phyloP scores from a whole-genome alignment of 257 asterid species.

The Cordia subcordata region DNA sequence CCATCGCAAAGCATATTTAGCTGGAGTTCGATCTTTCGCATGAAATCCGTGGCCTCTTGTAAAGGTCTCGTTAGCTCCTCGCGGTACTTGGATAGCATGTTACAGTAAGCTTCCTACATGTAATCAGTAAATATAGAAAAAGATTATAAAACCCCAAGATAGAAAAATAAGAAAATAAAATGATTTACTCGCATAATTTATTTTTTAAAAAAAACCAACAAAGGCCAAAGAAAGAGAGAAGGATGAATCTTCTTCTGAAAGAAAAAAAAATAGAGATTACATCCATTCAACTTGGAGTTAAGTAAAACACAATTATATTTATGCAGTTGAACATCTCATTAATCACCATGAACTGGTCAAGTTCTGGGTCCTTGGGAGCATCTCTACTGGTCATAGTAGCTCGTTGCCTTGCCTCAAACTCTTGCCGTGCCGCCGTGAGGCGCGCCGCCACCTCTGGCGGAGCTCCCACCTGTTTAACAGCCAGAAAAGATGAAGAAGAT shows the following conservation, averaged over 20 bases:
- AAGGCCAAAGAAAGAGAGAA: not conserved
- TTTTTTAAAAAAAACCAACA: not conserved
- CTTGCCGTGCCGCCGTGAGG: slow-evolving; percentile 63
- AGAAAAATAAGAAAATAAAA: not conserved
- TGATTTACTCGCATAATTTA: not conserved
- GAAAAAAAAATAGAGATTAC: not conserved
- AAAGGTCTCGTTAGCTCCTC: slow-evolving; percentile 78
- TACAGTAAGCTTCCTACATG: slow-evolving; percentile 78
- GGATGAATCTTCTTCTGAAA: not conserved
- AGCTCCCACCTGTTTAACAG: slow-evolving; percentile 67
- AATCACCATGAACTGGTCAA: slow-evolving; percentile 87
- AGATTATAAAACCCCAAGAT: slow-evolving; percentile 8
- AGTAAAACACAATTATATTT: not conserved
- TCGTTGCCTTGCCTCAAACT: slow-evolving; percentile 58
- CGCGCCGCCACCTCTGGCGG: slow-evolving; percentile 86
- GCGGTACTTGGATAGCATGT: slow-evolving; percentile 80
- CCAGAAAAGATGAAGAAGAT: not conserved
- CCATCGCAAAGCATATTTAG: slow-evolving; percentile 59
- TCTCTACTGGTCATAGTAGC: slow-evolving; percentile 38
- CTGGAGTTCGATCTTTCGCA: slow-evolving; percentile 74
- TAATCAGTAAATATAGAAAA: not conserved
- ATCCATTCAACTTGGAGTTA: too few species aligned
- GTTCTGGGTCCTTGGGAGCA: slow-evolving; percentile 78
- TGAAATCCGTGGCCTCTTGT: slow-evolving; percentile 97
- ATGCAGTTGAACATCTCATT: not conserved